These are phyloP conservation scores for Geranomyces michiganensis DNA, from an alignment of 192 early-diverging fungal species.

Conservation along the genomic window DNA sequence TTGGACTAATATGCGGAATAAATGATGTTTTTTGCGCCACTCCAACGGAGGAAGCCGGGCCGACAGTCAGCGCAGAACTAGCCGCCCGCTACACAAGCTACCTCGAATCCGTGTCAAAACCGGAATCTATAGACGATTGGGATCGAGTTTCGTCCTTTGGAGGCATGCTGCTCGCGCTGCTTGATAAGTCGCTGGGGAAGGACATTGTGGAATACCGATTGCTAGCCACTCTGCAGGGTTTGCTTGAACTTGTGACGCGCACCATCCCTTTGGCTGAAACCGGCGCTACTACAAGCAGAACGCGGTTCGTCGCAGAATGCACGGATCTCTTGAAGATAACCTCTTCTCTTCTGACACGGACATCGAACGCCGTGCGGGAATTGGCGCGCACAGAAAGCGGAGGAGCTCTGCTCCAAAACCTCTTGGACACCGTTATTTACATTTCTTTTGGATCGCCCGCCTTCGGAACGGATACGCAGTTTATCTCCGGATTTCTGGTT, in stretches of 20 bases:
- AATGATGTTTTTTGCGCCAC: background rate
- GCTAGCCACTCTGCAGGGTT: conserved; percentile 3
- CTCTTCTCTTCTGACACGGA: conserved; percentile 32
- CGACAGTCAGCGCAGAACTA: background rate
- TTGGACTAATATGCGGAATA: background rate
- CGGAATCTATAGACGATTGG: background rate
- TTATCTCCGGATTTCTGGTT: conserved; percentile 41
- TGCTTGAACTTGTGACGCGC: background rate
- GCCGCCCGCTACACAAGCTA: background rate
- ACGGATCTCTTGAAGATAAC: conserved; percentile 34
- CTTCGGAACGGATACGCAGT: conserved; percentile 39
- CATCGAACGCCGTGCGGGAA: background rate
- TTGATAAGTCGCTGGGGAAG: conserved; percentile 34
- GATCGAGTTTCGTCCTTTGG: conserved; percentile 22
- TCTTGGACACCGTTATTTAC: conserved; percentile 1
- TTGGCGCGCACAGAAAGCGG: background rate
- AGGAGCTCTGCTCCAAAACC: background rate
- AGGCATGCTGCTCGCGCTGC: conserved; percentile 28
- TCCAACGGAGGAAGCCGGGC: background rate
- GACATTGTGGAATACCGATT: conserved; percentile 2
- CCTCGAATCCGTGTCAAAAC: background rate
- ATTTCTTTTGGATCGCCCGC: conserved; percentile 24
- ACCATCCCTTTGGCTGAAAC: background rate
- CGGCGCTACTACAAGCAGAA: background rate
- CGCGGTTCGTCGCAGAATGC: conserved; percentile 11